These are phyloP conservation scores for Cordyceps cicadae DNA, from an alignment of 2,329 filamentous ascomycete species.

Conservation along the genomic window DNA sequence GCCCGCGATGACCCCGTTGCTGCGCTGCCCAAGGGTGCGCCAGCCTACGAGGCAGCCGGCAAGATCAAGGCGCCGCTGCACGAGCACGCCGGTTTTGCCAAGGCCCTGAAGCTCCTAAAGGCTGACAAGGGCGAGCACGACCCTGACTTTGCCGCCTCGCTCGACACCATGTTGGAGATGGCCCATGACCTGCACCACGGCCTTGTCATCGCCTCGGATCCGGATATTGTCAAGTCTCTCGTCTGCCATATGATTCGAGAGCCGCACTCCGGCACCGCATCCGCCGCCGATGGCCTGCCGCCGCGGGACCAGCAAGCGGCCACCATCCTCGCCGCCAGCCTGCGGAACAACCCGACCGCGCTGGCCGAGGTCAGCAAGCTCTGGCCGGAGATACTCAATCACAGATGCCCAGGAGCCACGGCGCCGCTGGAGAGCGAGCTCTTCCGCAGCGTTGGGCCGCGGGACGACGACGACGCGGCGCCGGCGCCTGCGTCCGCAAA, in stretches of 20 bases:
- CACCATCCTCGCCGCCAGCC: conserved; percentile 45
- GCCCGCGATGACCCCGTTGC: conserved; percentile 24
- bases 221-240: conserved; percentile 43
- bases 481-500: conserved; percentile 19
- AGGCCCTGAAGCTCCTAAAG: conserved; percentile 43
- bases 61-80: conserved; percentile 44
- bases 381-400: conserved; percentile 36
- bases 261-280: conserved; percentile 9
- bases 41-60: conserved; percentile 48
- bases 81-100: conserved; percentile 26
- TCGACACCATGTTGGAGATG: conserved; percentile 53
- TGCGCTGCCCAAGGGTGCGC: conserved; percentile 38
- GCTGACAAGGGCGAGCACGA: conserved; percentile 26
- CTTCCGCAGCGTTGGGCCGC: conserved; percentile 33
- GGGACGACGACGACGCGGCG: conserved; percentile 12
- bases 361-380: conserved; percentile 41
- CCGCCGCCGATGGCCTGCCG: conserved; percentile 12
- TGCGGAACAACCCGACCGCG: conserved; percentile 59
- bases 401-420: conserved; percentile 26
- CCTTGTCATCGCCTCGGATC: conserved; percentile 50
- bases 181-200: conserved; percentile 65
- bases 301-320: conserved; percentile 45
- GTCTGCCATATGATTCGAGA: conserved; percentile 43
- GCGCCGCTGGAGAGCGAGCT: conserved; percentile 29
- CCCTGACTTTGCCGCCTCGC: conserved; percentile 37